Evolutionary conservation across 2,329 filamentous ascomycete genomes (phyloP), one percentile per base, ranked within the genome.

Genomic region (Coniochaeta sp.): DNA sequence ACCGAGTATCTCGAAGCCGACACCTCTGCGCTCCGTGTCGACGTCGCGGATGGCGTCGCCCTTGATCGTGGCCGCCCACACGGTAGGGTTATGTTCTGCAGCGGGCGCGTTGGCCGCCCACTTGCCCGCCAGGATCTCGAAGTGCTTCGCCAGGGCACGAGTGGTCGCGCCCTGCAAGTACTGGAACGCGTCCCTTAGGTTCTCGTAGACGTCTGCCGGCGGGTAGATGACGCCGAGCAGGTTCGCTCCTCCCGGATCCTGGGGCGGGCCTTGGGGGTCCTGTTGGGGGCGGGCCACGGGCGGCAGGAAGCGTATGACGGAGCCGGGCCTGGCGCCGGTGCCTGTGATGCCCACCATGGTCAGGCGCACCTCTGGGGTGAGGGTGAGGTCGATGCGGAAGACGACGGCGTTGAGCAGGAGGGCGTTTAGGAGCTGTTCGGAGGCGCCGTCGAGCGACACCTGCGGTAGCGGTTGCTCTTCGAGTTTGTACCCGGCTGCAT

Each of bases 341-440:
- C 81, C 75, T 50, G 76, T 76, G 38, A 75, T 74, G 62, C 56
- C 56, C 22, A 58, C 3, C 22, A 84, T 71, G 40, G 73, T 71
- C 28, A 83, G 64, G 9, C 73, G 72, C 3, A 71, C 69, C 16
- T 75, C 71, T 0, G 79, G 74, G 2, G 79, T 77, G 58, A 85
- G 72, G 34, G 69, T 72, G 14, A 84, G 65, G 40, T 79, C 75
- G 58, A 81, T 72, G 2, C 74, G 67, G 65, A 77, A 72, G 44
- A 73, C 67, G 44, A 78, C 73, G 33, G 76, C 72, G 6, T 72
- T 71, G 54, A 80, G 70, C 1, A 84, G 70, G 58, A 75, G 70
- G 58, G 70, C 74, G 47, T 31, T 52, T 59, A 80, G 70, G 50
- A 84, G 73, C 1, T 74, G 70, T 58, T 82, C 79, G 1, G 79